Evolutionary conservation across 1,284 basidiomycete genomes (phyloP).

Genomic region (Filobasidium uniguttulatum): DNA sequence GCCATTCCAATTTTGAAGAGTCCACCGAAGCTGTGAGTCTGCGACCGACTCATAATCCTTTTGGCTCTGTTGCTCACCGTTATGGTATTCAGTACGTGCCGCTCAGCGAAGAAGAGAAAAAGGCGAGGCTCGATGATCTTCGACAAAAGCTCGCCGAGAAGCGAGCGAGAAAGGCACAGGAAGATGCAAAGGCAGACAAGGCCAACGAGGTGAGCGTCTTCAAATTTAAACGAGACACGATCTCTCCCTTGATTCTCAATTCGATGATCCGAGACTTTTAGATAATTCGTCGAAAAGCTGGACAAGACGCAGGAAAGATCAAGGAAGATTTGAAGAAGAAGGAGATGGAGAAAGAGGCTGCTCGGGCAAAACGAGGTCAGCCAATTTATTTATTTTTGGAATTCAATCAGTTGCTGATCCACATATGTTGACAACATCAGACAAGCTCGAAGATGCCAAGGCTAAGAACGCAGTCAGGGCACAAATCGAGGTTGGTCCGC

Average conservation of each 20-base stretch:
- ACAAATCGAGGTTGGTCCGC: slow-evolving; percentile 55
- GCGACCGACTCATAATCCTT: background rate
- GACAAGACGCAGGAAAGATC: slow-evolving; percentile 53
- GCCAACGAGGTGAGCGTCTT: slow-evolving; percentile 49
- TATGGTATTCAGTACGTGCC: slow-evolving; percentile 43
- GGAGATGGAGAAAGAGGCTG: slow-evolving; percentile 64
- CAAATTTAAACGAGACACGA: background rate
- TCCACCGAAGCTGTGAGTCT: slow-evolving; percentile 70
- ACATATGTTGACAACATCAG: slow-evolving; percentile 37
- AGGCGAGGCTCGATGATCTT: slow-evolving; percentile 63
- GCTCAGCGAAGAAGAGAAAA: slow-evolving; percentile 87
- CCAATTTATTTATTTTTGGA: background rate
- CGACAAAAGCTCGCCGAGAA: slow-evolving; percentile 64
- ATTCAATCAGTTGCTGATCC: background rate
- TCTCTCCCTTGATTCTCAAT: background rate
- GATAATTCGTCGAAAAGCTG: slow-evolving; percentile 11
- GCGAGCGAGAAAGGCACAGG: slow-evolving; percentile 51
- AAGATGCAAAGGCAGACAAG: slow-evolving; percentile 56
- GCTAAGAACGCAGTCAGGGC: slow-evolving; percentile 73
- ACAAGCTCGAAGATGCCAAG: slow-evolving; percentile 71
- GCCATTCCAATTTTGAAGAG: slow-evolving; percentile 89
- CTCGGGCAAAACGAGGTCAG: slow-evolving; percentile 59
- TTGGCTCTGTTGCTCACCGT: too few relatives aligned
- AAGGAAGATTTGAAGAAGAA: slow-evolving; percentile 66
- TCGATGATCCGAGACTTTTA: background rate